These are phyloP conservation scores for Leccinellum rugosiceps DNA, from an alignment of 768 basidiomycete genomes.

Conservation along the genomic window DNA sequence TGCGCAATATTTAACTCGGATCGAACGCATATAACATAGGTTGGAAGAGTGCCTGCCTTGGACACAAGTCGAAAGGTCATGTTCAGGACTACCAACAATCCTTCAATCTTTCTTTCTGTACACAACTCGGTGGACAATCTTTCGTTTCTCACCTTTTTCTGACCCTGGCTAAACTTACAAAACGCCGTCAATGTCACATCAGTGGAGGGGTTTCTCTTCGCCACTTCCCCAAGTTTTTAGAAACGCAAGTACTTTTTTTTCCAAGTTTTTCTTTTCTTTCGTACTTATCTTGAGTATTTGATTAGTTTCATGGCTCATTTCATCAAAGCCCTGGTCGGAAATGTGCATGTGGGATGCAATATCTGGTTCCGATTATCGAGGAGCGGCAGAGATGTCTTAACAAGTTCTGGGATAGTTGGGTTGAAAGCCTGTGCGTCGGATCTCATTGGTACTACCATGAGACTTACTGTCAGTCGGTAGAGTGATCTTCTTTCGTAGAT, in stretches of 20 bases:
- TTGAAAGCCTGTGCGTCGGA: neutral
- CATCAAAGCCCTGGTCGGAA: neutral
- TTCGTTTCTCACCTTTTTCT: neutral
- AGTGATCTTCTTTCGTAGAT: neutral
- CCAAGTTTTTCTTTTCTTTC: neutral
- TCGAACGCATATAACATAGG: neutral
- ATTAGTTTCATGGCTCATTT: neutral
- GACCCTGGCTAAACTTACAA: neutral
- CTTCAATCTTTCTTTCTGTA: no score
- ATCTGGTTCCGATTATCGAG: slow-evolving; percentile 2
- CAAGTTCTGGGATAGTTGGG: neutral
- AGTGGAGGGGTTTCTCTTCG: neutral
- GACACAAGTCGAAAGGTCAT: neutral
- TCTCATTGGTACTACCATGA: neutral
- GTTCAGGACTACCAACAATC: neutral
- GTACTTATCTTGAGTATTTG: neutral
- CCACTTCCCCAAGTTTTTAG: neutral
- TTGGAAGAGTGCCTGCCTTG: neutral
- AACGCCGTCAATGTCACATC: neutral
- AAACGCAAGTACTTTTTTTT: neutral
- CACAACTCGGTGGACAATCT: no score
- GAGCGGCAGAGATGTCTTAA: neutral
- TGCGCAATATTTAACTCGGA: neutral
- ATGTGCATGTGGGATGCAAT: neutral
- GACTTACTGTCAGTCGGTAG: neutral